Base-by-base conservation (phyloP, 1,139 yeast genomes). In the Fermentozyma sake region DNA sequence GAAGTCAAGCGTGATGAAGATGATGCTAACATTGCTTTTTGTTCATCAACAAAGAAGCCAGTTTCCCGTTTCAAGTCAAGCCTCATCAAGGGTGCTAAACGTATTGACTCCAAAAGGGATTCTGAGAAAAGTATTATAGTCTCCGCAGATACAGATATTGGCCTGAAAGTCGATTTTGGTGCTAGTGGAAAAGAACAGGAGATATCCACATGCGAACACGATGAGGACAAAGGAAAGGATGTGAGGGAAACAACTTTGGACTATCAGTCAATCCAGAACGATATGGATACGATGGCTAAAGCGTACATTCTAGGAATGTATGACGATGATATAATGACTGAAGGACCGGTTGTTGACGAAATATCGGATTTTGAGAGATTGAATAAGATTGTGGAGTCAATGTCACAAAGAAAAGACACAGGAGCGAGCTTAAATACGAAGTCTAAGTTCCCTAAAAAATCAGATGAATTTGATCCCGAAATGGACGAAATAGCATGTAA, bases 251-350 rank as follows among this genome's bases (percentile, higher is more conserved):
- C 65, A 1, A 35, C 50, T 0, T 34, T 72, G 6, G 78, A 72
- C 36, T 71, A 59, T 39, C 53, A 46, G 8, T 40, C 60, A 5
- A 38, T 72, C 26, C 64, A 62, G 18, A 56, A 57, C 25, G 68
- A 73, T 36, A 32, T 70, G 38, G 79, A 76, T 29, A 61, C 72
- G 4, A 72, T 77, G 80, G 82, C 74, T 0, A 61, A 64, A 33
- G 82, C 81, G 0, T 78, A 78, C 39, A 57, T 63, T n/a, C 42
- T 67, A 23, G 84, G 83, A 1, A 49, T 70, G 41, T 77, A 75
- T 43, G 81, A 76, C 39, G 80, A 72, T 37, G 83, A 78, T 39
- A 64, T 75, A 8, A 69, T 58, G 19, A 62, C 74, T 1, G 67
- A 68, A 6, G 84, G 83, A 0, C 72, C 76, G 4, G 69, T 79